Percentiles rank a stretch among this genome's conserved stretches.
phyloP scores from a whole-genome alignment of 495 filamentous ascomycete genomes.

The Aspergillus coremiiformis region DNA sequence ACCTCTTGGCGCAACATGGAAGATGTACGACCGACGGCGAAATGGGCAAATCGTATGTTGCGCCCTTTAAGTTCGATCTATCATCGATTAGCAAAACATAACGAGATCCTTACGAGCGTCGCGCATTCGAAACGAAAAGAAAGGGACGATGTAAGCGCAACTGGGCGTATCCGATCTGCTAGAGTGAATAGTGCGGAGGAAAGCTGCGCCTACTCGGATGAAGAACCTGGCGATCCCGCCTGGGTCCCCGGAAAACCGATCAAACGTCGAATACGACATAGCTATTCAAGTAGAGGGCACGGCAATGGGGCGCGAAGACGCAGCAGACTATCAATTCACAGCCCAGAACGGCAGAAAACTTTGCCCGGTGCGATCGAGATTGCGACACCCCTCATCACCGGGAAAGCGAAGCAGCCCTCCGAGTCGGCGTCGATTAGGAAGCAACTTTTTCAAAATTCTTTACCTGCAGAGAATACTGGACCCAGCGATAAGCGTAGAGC shows the following conservation, averaged over 20 bases:
- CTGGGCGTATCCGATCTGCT: not conserved
- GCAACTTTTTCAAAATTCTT: conserved; percentile 16
- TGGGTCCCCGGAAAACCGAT: conserved; percentile 37
- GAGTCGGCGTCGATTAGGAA: conserved; percentile 9
- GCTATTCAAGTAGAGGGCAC: conserved; percentile 30
- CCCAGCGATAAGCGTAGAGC: conserved; percentile 7
- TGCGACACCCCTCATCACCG: conserved; percentile 40
- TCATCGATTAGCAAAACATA: conserved; percentile 39
- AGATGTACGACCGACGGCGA: conserved; percentile 36
- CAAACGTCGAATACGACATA: conserved; percentile 32
- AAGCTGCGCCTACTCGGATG: conserved; percentile 27
- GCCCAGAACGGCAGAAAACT: conserved; percentile 31
- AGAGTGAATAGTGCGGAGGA: conserved; percentile 2
- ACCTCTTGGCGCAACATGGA: conserved; percentile 27
- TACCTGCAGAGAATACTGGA: not conserved
- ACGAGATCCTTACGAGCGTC: conserved; percentile 31
- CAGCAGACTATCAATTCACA: conserved; percentile 28
- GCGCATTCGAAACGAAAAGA: conserved; percentile 22
- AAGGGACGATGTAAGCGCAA: conserved; percentile 2
- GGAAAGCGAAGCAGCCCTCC: conserved; percentile 21
- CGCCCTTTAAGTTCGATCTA: conserved; percentile 41
- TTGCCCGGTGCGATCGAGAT: conserved; percentile 42
- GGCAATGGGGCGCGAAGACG: conserved; percentile 19
- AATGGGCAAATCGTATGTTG: conserved; percentile 44
- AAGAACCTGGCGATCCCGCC: conserved; percentile 35